Evolutionary conservation across 768 basidiomycete species (phyloP).

Genomic region (Agaricus subrufescens): DNA sequence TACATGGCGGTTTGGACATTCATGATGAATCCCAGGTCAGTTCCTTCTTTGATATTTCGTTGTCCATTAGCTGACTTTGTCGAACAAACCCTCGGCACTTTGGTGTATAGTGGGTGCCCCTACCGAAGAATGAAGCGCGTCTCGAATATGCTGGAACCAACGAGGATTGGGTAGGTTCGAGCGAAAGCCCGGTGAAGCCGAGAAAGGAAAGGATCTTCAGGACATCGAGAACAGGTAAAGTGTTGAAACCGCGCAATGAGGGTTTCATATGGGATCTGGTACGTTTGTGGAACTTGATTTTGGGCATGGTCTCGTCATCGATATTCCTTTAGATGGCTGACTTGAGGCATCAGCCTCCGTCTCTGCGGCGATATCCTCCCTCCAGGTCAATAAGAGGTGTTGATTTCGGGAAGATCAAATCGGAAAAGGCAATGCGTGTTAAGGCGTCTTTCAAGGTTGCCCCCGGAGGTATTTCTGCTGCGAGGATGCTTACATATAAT

Average conservation of each 20-base stretch:
- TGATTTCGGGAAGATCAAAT: not conserved
- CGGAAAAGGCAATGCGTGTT: conserved; percentile 3
- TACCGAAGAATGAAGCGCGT: not conserved
- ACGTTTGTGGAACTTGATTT: not conserved
- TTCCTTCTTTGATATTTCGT: not conserved
- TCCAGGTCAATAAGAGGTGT: not conserved
- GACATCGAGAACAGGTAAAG: not conserved
- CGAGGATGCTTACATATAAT: not conserved
- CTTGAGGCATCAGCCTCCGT: not conserved
- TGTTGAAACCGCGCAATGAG: not conserved
- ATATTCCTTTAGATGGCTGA: not conserved
- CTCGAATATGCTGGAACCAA: not conserved
- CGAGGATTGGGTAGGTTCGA: not conserved
- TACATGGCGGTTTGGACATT: not conserved
- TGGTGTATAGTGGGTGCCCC: not conserved
- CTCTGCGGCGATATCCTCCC: not conserved
- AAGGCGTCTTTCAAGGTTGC: conserved; percentile 33
- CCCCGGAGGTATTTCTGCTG: conserved; percentile 35
- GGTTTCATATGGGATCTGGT: conserved; percentile 8
- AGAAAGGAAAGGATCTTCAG: not conserved
- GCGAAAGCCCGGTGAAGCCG: not conserved
- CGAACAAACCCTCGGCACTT: not conserved
- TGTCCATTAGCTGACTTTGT: not conserved
- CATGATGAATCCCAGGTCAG: conserved; percentile 6
- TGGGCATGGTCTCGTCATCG: not conserved